These are phyloP conservation scores for Macaranga tanarius DNA, from an alignment of 441 rosid genomes.

Conservation along the genomic window DNA sequence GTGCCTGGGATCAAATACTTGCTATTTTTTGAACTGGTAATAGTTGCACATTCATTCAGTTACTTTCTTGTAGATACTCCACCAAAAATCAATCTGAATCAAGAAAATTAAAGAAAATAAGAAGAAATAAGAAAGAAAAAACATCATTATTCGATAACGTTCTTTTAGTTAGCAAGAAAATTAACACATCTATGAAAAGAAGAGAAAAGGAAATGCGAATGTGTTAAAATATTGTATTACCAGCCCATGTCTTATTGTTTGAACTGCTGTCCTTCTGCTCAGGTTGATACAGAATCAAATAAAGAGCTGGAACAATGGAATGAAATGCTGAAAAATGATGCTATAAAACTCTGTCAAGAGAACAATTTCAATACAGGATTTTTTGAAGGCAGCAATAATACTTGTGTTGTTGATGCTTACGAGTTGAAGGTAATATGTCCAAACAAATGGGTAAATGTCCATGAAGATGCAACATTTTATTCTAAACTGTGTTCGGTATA, in stretches of 20 bases:
- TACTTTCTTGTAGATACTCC: background rate
- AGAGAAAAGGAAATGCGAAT: no score
- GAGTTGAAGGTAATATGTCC: conserved; percentile 76
- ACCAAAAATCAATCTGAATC: background rate
- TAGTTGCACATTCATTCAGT: background rate
- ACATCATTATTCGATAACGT: no score
- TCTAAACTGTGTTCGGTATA: background rate
- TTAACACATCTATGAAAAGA: no score
- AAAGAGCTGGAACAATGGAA: conserved; percentile 97
- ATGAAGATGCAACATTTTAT: conserved; percentile 1
- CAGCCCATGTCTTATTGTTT: background rate
- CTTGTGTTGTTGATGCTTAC: conserved; percentile 82
- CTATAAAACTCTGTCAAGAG: conserved; percentile 85
- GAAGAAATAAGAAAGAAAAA: no score
- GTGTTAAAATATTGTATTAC: background rate
- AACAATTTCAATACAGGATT: conserved; percentile 91
- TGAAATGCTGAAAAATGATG: conserved; percentile 83
- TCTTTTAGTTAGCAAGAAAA: no score
- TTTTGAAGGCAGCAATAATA: conserved; percentile 91
- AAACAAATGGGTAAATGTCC: conserved; percentile 14
- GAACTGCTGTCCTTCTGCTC: conserved; percentile 27
- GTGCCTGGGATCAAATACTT: background rate
- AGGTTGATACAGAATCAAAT: conserved; percentile 87
- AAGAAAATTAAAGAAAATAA: background rate
- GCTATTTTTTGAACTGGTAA: no score